Base-by-base conservation (phyloP, 768 basidiomycete species). In the Phanerodontia chrysosporium region DNA sequence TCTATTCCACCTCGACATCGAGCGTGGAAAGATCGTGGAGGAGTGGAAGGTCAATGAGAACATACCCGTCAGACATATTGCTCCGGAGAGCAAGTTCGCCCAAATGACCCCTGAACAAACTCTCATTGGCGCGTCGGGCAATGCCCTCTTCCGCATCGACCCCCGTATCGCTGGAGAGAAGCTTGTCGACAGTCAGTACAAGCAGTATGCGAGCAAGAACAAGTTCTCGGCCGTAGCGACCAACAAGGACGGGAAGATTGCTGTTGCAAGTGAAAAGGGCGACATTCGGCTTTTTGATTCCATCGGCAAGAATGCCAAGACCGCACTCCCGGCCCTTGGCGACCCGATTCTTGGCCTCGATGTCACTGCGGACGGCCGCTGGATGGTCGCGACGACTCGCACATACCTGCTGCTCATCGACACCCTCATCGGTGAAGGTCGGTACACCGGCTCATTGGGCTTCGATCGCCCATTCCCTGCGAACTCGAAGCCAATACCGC, bases 271-370 rank as follows among this genome's bases (percentile, higher is more conserved):
- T 66, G 89, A 92, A 71, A 99, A 98, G 77, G 97, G 97, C 56
- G 97, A 98, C 69, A 90, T 99, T 64, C 80, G 95, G 39, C 77
- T 99, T 57, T 99, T 95, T 65, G 97, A 99, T 73, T 80, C 88
- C 49, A 89, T 99, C 64, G 97, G 97, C 45, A 99, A 98, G 82
- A 98, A 93, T 68, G 97, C 97, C 28, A 99, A 99, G 84, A 99
- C 97, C 12, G 94, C 95, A 13, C 76, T 99, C 35, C 95, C 95
- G 32, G 91, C 95, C 45, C 79, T 98, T 21, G 97, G 97, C 14
- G 95, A 97, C 74, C 92, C 96, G 46, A 98, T 99, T 66, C 73
- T 92, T 52, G 97, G 97, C 35, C 82, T 99, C 53, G 97, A 99
- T 74, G 92, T 92, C 12, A 94, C 95, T 8, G 90, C 93, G 25